A percentile compares a stretch with the other conserved stretches of the same genome.
phyloP scores from a whole-genome alignment of 2,329 filamentous ascomycete species.

The Drechslerella coelobrocha region DNA sequence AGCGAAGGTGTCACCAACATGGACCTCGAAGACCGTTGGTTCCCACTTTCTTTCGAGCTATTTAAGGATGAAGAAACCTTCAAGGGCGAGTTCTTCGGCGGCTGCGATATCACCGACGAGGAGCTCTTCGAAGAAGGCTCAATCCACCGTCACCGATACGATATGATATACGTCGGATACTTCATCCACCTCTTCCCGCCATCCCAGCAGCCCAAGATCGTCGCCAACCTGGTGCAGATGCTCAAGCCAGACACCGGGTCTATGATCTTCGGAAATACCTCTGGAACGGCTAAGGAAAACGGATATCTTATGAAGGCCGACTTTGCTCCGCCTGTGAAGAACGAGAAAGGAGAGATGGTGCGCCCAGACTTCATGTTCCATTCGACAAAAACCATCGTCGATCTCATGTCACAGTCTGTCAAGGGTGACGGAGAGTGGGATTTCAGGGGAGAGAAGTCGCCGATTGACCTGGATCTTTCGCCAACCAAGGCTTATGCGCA shows the following conservation, averaged over 20 bases:
- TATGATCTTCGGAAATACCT: constrained; percentile 44
- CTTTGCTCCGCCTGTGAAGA: constrained; percentile 31
- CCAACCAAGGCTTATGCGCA: constrained; percentile 42
- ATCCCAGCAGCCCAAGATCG: constrained; percentile 20
- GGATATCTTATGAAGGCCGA: constrained; percentile 41
- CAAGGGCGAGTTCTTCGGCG: constrained; percentile 45
- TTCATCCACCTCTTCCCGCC: constrained; percentile 48
- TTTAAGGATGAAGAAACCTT: constrained; percentile 37
- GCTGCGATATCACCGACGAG: constrained; percentile 44
- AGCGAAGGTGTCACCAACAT: constrained; percentile 46
- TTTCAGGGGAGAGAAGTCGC: constrained; percentile 24
- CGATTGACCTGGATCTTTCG: constrained; percentile 33
- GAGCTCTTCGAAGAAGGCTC: constrained; percentile 33
- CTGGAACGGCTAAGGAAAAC: constrained; percentile 37
- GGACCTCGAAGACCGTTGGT: constrained; percentile 44
- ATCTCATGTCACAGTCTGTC: constrained; percentile 31
- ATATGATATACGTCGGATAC: constrained; percentile 48
- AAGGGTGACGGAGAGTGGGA: constrained; percentile 35
- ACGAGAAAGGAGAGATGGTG: constrained; percentile 43
- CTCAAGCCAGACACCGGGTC: constrained; percentile 37
- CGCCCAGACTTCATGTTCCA: constrained; percentile 44
- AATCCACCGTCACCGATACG: constrained; percentile 39
- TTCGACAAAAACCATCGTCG: constrained; percentile 40
- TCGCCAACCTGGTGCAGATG: constrained; percentile 36
- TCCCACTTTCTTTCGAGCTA: constrained; percentile 38